Percentiles rank a stretch among this genome's conserved stretches.
phyloP scores from a whole-genome alignment of 2,329 filamentous ascomycete species.

The Hymenoscyphus infarciens region DNA sequence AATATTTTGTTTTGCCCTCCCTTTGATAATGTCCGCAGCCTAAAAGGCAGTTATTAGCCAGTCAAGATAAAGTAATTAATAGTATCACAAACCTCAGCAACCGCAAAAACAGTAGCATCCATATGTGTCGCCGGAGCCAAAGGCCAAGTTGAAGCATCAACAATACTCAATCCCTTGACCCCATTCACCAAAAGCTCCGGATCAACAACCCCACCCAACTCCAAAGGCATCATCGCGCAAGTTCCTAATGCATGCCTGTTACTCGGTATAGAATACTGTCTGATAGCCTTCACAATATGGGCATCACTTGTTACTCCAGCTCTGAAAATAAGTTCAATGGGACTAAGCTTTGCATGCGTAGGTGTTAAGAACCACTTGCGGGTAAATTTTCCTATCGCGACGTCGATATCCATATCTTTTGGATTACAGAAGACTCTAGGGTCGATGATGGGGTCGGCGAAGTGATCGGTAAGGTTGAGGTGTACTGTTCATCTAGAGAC shows the following conservation, averaged over 20 bases:
- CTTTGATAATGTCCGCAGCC: too few species aligned
- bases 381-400: slow-evolving; percentile 12
- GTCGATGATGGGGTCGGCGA: slow-evolving; percentile 36
- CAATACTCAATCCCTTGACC: slow-evolving; percentile 17
- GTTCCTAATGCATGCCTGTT: slow-evolving; percentile 39
- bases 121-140: slow-evolving; percentile 6
- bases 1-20: too few species aligned
- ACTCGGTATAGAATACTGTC: slow-evolving; percentile 34
- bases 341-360: slow-evolving; percentile 32
- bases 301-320: slow-evolving; percentile 25
- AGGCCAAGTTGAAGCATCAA: slow-evolving; percentile 8
- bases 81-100: slow-evolving; percentile 6
- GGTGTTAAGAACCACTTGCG: slow-evolving; percentile 16
- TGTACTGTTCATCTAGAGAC: slow-evolving; percentile 27
- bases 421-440: slow-evolving; percentile 37
- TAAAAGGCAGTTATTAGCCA: too few species aligned
- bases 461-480: slow-evolving; percentile 28
- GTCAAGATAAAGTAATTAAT: too few species aligned
- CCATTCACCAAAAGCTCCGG: slow-evolving; percentile 19
- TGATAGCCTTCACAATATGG: slow-evolving; percentile 28
- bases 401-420: slow-evolving; percentile 37
- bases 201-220: slow-evolving; percentile 22
- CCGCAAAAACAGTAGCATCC: slow-evolving; percentile 10
- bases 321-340: slow-evolving; percentile 36
- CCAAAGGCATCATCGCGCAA: slow-evolving; percentile 18